A percentile compares a stretch with the other conserved stretches of the same genome.
These are phyloP conservation scores for Hymenoscyphus occultus DNA, from an alignment of 2,329 filamentous ascomycete species.

Conservation along the genomic window DNA sequence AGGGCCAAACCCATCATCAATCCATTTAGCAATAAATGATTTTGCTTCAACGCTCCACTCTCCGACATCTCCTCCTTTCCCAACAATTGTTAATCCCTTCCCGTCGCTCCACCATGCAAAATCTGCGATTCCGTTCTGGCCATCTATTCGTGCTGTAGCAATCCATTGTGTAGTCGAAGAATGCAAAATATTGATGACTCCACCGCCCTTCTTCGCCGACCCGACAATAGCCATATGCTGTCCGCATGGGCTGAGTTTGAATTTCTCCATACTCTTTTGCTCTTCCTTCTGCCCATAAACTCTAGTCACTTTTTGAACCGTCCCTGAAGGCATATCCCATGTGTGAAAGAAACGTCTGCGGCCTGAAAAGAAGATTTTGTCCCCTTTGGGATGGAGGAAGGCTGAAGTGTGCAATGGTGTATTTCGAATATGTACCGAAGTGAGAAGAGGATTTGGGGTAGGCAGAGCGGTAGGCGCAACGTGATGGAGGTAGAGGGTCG, in stretches of 20 bases:
- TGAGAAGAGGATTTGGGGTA: conserved; percentile 83
- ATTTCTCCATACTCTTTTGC: conserved; percentile 86
- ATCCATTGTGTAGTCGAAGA: conserved; percentile 83
- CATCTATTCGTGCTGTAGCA: conserved; percentile 76
- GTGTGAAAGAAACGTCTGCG: conserved; percentile 89
- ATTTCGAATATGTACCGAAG: conserved; percentile 79
- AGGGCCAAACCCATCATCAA: conserved; percentile 83
- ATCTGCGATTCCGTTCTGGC: conserved; percentile 79
- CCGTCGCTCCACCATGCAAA: conserved; percentile 91
- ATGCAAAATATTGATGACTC: conserved; percentile 81
- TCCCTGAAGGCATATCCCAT: conserved; percentile 82
- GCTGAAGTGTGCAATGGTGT: conserved; percentile 82
- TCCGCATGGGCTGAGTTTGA: conserved; percentile 84
- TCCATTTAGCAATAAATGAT: conserved; percentile 77
- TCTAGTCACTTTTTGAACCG: conserved; percentile 76
- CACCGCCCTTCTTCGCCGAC: conserved; percentile 78
- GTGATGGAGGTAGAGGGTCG: conserved; percentile 85
- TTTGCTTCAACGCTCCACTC: conserved; percentile 75
- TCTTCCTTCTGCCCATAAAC: conserved; percentile 74
- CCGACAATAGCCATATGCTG: conserved; percentile 81
- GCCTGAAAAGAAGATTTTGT: conserved; percentile 83
- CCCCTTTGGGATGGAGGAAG: conserved; percentile 70
- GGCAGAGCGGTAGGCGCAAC: conserved; percentile 72
- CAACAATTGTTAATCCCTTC: conserved; percentile 75
- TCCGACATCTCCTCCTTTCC: conserved; percentile 83